phyloP scores from a whole-genome alignment of 768 basidiomycete genomes.

The Imleria badia region DNA sequence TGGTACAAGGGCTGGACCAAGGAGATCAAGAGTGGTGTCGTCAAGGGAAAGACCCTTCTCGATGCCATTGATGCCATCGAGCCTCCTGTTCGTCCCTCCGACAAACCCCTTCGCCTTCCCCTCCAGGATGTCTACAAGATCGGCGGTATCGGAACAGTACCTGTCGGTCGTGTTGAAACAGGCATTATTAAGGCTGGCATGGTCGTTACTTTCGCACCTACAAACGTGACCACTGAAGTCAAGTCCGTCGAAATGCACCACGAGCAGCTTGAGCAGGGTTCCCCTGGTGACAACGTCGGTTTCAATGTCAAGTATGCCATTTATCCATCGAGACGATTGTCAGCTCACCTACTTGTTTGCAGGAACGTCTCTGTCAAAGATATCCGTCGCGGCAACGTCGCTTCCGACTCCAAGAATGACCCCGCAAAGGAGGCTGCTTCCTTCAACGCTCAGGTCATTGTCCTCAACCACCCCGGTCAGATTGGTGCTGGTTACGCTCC shows the following conservation, averaged over 20 bases:
- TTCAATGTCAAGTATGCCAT: slow-evolving; percentile 91
- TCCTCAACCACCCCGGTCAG: slow-evolving; percentile 99
- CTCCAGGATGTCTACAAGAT: slow-evolving; percentile 99
- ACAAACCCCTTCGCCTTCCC: slow-evolving; percentile 99
- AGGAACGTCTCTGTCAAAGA: slow-evolving; percentile 99
- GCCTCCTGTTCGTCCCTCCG: slow-evolving; percentile 92
- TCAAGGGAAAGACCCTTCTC: slow-evolving; percentile 99
- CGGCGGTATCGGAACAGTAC: slow-evolving; percentile 99
- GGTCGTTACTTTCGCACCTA: slow-evolving; percentile 95
- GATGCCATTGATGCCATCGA: slow-evolving; percentile 99
- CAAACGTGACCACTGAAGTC: slow-evolving; percentile 99
- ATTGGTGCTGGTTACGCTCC: slow-evolving; percentile 99
- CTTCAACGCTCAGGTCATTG: slow-evolving; percentile 99
- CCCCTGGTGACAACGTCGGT: slow-evolving; percentile 98
- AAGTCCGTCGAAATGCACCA: slow-evolving; percentile 99
- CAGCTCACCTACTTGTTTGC: slow-evolving; percentile 8
- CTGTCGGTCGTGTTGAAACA: slow-evolving; percentile 99
- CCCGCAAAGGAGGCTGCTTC: slow-evolving; percentile 99
- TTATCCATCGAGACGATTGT: background rate
- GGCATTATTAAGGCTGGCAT: slow-evolving; percentile 99
- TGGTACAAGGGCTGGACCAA: slow-evolving; percentile 99
- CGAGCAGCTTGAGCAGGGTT: slow-evolving; percentile 93
- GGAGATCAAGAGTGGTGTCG: slow-evolving; percentile 89
- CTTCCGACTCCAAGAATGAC: slow-evolving; percentile 99
- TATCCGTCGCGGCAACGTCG: slow-evolving; percentile 99